Evolutionary conservation across 257 asterid genomes (phyloP).

Genomic region (Forsythia viridissima): DNA sequence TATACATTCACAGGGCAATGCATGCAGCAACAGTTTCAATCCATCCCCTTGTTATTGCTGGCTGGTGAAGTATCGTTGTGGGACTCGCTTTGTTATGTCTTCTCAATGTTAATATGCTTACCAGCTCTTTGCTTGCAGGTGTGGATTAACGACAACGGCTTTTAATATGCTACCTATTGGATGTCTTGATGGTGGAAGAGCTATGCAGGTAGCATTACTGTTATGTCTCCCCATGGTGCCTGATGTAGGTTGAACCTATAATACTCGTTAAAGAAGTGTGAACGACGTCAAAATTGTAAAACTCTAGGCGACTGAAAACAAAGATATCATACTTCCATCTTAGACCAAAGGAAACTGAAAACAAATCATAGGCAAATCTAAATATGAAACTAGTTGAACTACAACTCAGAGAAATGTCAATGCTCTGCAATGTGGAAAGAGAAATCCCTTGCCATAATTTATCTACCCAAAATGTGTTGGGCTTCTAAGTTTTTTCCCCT

Average conservation of each 20-base stretch:
- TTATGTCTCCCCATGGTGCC: constrained; percentile 21
- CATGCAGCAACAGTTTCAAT: constrained; percentile 81
- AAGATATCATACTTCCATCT: too few species aligned
- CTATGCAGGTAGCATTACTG: constrained; percentile 69
- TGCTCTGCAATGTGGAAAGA: not conserved
- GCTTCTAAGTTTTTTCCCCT: not conserved
- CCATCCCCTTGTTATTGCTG: constrained; percentile 92
- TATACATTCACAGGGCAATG: constrained; percentile 56
- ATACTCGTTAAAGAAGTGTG: not conserved
- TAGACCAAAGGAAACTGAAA: not conserved
- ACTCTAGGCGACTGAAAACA: not conserved
- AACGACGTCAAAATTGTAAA: not conserved
- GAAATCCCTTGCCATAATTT: not conserved
- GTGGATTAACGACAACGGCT: constrained; percentile 95
- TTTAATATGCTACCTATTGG: constrained; percentile 93
- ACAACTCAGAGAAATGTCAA: not conserved
- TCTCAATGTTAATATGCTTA: constrained; percentile 15
- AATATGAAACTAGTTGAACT: not conserved
- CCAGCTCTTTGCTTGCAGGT: constrained; percentile 47
- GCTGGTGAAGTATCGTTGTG: constrained; percentile 63
- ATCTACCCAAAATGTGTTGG: not conserved
- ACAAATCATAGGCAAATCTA: not conserved
- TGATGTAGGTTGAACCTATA: constrained; percentile 13
- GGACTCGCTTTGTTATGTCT: constrained; percentile 14
- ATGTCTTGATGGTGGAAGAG: constrained; percentile 97